phyloP scores from a whole-genome alignment of 2,329 filamentous ascomycete species.

The Xylaria sp. region DNA sequence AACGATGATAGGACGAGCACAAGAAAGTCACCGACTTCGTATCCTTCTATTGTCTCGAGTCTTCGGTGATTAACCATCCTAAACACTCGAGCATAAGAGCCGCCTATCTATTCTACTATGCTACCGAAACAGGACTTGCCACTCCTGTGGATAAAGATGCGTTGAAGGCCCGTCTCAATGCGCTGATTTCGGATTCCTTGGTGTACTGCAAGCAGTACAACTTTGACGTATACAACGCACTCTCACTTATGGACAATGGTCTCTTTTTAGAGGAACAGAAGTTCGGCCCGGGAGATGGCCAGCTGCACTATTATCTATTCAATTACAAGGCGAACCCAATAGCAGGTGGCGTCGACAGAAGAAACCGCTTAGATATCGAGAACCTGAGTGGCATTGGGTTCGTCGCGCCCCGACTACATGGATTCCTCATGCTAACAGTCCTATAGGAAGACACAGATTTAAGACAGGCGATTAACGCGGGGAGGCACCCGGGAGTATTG shows the following conservation, averaged over 20 bases:
- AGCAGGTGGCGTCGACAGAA: conserved; percentile 78
- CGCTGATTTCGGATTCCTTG: conserved; percentile 80
- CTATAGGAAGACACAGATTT: conserved; percentile 38
- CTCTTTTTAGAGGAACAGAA: conserved; percentile 93
- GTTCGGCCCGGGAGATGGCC: conserved; percentile 91
- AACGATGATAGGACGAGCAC: conserved; percentile 52
- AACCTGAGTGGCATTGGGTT: conserved; percentile 85
- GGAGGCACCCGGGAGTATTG: neutral
- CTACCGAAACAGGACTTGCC: conserved; percentile 74
- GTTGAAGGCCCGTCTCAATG: conserved; percentile 79
- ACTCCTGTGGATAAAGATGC: conserved; percentile 56
- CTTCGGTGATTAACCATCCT: conserved; percentile 81
- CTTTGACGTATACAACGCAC: conserved; percentile 96
- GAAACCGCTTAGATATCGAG: conserved; percentile 76
- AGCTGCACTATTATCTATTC: conserved; percentile 96
- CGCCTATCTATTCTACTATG: conserved; percentile 98
- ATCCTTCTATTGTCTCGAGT: conserved; percentile 95
- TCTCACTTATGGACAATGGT: conserved; percentile 91
- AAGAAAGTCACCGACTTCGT: conserved; percentile 94
- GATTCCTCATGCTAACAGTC: conserved; percentile 25
- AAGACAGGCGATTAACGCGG: conserved; percentile 3
- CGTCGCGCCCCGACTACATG: conserved; percentile 66
- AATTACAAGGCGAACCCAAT: conserved; percentile 93
- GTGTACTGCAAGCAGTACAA: conserved; percentile 81
- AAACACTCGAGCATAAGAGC: conserved; percentile 81